Evolutionary conservation across 1,139 yeast genomes (phyloP).

Genomic region (Geotrichum siamense): DNA sequence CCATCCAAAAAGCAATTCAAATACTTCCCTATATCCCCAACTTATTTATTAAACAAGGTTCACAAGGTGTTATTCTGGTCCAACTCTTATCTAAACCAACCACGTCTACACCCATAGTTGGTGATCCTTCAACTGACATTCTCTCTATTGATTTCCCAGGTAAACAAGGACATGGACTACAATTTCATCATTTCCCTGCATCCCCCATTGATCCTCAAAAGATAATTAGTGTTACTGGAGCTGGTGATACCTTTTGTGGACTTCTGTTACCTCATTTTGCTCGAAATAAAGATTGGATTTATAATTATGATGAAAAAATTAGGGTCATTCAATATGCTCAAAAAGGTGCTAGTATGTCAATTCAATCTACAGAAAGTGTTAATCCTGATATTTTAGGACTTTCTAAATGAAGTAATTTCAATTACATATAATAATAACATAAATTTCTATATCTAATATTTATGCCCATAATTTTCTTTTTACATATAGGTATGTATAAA

Average conservation of each 20-base stretch:
- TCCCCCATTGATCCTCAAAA: slow-evolving; percentile 26
- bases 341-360: slow-evolving; percentile 47
- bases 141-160: slow-evolving; percentile 21
- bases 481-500: too few relatives aligned
- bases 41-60: slow-evolving; percentile 60
- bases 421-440: too few relatives aligned
- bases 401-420: not conserved
- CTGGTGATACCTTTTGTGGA: slow-evolving; percentile 62
- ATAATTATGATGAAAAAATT: slow-evolving; percentile 27
- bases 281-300: slow-evolving; percentile 29
- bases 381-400: slow-evolving; percentile 19
- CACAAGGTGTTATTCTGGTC: slow-evolving; percentile 53
- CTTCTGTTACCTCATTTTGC: slow-evolving; percentile 39
- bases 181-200: slow-evolving; percentile 55
- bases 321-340: slow-evolving; percentile 43
- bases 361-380: slow-evolving; percentile 36
- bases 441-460: too few relatives aligned
- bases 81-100: slow-evolving; percentile 28
- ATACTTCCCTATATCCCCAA: slow-evolving; percentile 67
- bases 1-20: slow-evolving; percentile 62
- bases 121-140: slow-evolving; percentile 19
- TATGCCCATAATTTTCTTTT: too few relatives aligned
- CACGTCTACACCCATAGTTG: not conserved
- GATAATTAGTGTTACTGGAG: slow-evolving; percentile 53
- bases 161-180: slow-evolving; percentile 40